Evolutionary conservation across 495 filamentous ascomycete genomes (phyloP), one percentile per base, ranked within the genome.

Genomic region (Neurospora pannonica): DNA sequence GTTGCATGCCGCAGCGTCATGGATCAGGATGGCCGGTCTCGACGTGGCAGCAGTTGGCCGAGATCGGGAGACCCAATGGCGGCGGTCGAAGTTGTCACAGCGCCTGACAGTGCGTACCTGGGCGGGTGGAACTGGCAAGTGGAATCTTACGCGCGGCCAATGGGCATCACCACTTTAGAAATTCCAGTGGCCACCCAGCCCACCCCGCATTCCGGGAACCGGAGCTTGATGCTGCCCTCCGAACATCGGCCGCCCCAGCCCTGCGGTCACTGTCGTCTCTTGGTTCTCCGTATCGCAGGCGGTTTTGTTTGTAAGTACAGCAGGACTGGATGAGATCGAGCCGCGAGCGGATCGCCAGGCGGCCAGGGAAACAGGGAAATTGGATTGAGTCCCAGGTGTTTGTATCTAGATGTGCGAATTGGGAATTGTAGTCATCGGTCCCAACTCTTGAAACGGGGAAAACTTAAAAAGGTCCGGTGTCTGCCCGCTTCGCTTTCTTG

Each of bases 191-290:
- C 77, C 74, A 70, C 54, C 54, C 54, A 67, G 54, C 28, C 54
- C 54, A 81, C 81, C 81, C 81, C 81, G 81, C 81, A 81, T 82
- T 82, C 81, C 81, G 79, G 54, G 72, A 74, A 81, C 79, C 81
- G 81, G 81, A 82, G 76, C 74, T 36, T 31, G 40, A 38, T 72
- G 74, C 31, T 71, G 31, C 19, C 31, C 78, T 82, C 80, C 81
- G 80, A 81, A 75, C 36, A 79, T 82, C 81, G 81, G 78, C 70
- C 31, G 31, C 62, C 54, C 54, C 28, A 67, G 54, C 28, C 54
- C 54, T 67, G 54, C 54, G 28, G 54, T 67, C 54, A 15, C 54
- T 62, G 15, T 34, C 13, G n/a, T 48, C 43, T 48, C 21, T 54
- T 15, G 46, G 10, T 28, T 6, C 31, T 31, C 43, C 54, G 54